Evolutionary conservation across 352 stramenopile genomes (phyloP).

Genomic region (Globisporangium orthogonon): DNA sequence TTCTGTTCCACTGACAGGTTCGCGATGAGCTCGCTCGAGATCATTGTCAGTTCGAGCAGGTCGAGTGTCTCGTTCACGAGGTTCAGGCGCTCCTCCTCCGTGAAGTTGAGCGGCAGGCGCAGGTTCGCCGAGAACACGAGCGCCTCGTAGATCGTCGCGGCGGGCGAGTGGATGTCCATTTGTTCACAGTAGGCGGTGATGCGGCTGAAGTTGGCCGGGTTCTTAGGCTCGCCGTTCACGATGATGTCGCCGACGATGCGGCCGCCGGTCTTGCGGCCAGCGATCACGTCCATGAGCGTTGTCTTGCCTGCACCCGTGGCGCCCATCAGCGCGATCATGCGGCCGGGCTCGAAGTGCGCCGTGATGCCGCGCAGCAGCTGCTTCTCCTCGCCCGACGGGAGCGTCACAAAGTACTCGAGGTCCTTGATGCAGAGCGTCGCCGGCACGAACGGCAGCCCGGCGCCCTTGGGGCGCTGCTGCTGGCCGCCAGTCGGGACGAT

Average conservation of each 20-base stretch:
- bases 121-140: slow-evolving; percentile 90
- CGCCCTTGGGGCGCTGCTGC: neutral
- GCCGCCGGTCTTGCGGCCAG: slow-evolving; percentile 38
- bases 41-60: slow-evolving; percentile 39
- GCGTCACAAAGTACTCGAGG: slow-evolving; percentile 39
- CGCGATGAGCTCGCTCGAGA: slow-evolving; percentile 39
- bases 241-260: slow-evolving; percentile 66
- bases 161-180: slow-evolving; percentile 82
- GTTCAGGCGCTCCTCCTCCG: slow-evolving; percentile 31
- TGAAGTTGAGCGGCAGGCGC: slow-evolving; percentile 54
- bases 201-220: slow-evolving; percentile 21
- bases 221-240: slow-evolving; percentile 73
- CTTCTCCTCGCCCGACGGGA: slow-evolving; percentile 24
- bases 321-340: slow-evolving; percentile 64
- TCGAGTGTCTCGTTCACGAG: slow-evolving; percentile 50
- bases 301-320: slow-evolving; percentile 50
- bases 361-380: slow-evolving; percentile 31
- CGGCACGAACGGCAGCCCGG: slow-evolving; percentile 13
- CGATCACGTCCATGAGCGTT: slow-evolving; percentile 46
- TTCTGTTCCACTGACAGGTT: slow-evolving; percentile 83
- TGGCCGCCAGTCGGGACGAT: too few relatives aligned
- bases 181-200: slow-evolving; percentile 76
- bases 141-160: slow-evolving; percentile 74
- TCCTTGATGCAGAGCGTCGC: slow-evolving; percentile 22
- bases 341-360: slow-evolving; percentile 29